Conservation (phyloP, 805 yeast genomes). For the Myxozyma udenii region DNA sequence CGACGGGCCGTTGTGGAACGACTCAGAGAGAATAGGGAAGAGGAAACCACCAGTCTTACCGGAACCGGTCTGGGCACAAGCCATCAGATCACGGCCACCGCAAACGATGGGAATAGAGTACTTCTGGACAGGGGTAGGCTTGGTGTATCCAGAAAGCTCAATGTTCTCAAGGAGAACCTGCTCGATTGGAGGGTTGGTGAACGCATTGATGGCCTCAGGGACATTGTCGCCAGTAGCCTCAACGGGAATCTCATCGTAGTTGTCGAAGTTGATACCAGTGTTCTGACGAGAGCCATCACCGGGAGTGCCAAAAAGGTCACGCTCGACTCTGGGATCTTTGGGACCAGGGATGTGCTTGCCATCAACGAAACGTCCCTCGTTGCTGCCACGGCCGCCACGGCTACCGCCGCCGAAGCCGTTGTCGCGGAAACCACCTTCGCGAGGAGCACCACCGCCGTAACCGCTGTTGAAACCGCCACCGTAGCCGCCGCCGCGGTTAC, state of each 20-base stretch:
- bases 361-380: slow-evolving; percentile 76
- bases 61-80: slow-evolving; percentile 95
- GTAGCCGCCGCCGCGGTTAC: slow-evolving; percentile 11
- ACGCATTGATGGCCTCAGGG: slow-evolving; percentile 86
- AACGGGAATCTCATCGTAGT: slow-evolving; percentile 97
- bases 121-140: slow-evolving; percentile 95
- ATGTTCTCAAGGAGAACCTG: slow-evolving; percentile 81
- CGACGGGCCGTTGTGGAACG: slow-evolving; percentile 84
- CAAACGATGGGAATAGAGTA: slow-evolving; percentile 91
- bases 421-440: slow-evolving; percentile 28
- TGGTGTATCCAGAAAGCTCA: slow-evolving; percentile 79
- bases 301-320: slow-evolving; percentile 76
- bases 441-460: slow-evolving; percentile 30
- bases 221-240: slow-evolving; percentile 94
- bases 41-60: slow-evolving; percentile 99
- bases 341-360: slow-evolving; percentile 86
- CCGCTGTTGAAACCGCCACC: slow-evolving; percentile 20
- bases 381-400: slow-evolving; percentile 36
- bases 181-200: slow-evolving; percentile 91
- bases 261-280: slow-evolving; percentile 97
- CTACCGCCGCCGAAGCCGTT: slow-evolving; percentile 29
- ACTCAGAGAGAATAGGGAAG: slow-evolving; percentile 93
- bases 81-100: slow-evolving; percentile 88
- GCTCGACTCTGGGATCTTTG: slow-evolving; percentile 64
- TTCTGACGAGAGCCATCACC: slow-evolving; percentile 74